Percentiles rank a stretch among this genome's conserved stretches.
Conservation (phyloP, 2,329 filamentous ascomycete species). For the Leptographium wingfieldii region DNA sequence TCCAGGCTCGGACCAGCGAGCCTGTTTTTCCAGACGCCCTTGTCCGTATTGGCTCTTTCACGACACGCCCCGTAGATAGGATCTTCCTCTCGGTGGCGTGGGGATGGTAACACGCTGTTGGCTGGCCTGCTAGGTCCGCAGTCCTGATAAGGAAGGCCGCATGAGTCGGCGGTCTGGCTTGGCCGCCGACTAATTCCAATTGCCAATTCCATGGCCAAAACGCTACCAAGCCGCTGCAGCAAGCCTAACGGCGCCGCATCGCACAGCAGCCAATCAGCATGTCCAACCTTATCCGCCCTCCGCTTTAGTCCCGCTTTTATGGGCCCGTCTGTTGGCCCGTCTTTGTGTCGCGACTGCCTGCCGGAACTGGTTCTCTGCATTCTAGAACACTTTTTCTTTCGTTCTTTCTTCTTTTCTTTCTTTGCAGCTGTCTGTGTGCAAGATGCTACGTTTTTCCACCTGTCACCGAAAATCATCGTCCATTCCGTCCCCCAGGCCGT, state of each 20-base stretch:
- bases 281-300: neutral
- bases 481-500: too few species aligned
- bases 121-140: neutral
- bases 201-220: neutral
- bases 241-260: neutral
- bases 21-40: too few species aligned
- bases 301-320: neutral
- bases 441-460: too few species aligned
- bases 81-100: too few species aligned
- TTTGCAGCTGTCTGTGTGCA: too few species aligned
- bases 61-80: too few species aligned
- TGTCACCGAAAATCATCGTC: too few species aligned
- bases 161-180: neutral
- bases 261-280: neutral
- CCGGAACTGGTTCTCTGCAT: too few species aligned
- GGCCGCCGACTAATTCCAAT: neutral
- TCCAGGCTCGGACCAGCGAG: neutral
- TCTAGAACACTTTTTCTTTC: too few species aligned
- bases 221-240: neutral
- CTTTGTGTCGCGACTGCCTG: neutral
- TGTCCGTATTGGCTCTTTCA: too few species aligned
- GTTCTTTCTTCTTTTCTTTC: too few species aligned
- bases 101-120: neutral
- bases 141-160: neutral
- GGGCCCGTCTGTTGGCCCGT: too few species aligned